phyloP scores from a whole-genome alignment of 2,329 filamentous ascomycete species.

The Teratosphaeria epicoccoides region DNA sequence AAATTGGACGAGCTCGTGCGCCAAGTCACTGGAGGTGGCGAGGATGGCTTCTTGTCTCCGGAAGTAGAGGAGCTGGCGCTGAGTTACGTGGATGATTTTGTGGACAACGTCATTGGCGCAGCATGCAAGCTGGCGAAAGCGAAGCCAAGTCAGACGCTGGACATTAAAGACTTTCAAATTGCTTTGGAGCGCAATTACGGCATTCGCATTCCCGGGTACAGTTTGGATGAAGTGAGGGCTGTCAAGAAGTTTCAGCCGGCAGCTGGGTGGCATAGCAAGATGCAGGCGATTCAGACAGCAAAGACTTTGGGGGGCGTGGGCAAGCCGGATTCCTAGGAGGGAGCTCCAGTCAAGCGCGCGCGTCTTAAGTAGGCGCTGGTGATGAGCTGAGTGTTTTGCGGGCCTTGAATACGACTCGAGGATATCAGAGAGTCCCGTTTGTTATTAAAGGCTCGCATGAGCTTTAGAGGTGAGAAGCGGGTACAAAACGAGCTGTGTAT shows the following conservation, averaged over 20 bases:
- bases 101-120: slow-evolving; percentile 77
- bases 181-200: slow-evolving; percentile 55
- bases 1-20: slow-evolving; percentile 91
- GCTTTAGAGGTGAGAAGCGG: too few relatives aligned
- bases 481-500: too few relatives aligned
- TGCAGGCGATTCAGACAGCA: slow-evolving; percentile 89
- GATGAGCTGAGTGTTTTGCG: background rate
- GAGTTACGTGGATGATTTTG: slow-evolving; percentile 82
- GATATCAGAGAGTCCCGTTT: background rate
- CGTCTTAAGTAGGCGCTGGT: background rate
- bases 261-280: slow-evolving; percentile 85
- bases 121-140: slow-evolving; percentile 91
- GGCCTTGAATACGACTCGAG: background rate
- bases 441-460: too few relatives aligned
- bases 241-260: slow-evolving; percentile 89
- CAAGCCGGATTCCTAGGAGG: slow-evolving; percentile 10
- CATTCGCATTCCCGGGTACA: slow-evolving; percentile 80
- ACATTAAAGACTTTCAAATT: slow-evolving; percentile 56
- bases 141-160: slow-evolving; percentile 77
- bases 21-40: slow-evolving; percentile 66
- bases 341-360: background rate
- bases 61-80: slow-evolving; percentile 96
- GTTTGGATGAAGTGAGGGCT: slow-evolving; percentile 84
- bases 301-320: slow-evolving; percentile 52
- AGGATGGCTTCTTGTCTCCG: slow-evolving; percentile 64